Conservation (phyloP, 2,329 filamentous ascomycete species). For the Ophiostoma quercus region DNA sequence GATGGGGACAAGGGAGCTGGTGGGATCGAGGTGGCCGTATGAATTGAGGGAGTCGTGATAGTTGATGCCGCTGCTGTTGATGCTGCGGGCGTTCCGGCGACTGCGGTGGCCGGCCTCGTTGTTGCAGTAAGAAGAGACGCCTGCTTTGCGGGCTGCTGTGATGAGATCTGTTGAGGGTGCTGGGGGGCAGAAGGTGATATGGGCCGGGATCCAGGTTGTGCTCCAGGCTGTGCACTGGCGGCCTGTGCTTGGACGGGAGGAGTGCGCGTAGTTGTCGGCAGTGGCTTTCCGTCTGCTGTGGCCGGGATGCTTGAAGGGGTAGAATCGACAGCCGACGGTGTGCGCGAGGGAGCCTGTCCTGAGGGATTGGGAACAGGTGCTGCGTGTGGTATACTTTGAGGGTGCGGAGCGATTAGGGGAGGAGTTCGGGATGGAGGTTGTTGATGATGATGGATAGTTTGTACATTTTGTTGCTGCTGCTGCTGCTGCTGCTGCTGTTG, state of each 20-base stretch:
- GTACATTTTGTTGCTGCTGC: background rate
- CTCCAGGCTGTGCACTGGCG: background rate
- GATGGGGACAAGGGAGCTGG: conserved; percentile 1
- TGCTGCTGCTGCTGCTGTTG: conserved; percentile 12
- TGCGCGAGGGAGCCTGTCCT: background rate
- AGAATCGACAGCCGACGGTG: background rate
- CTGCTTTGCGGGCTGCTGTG: background rate
- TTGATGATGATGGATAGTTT: background rate
- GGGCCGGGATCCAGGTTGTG: conserved; percentile 15
- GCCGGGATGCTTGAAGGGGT: background rate
- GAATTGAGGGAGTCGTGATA: background rate
- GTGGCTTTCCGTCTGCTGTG: background rate
- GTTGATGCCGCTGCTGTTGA: background rate
- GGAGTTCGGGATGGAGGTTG: conserved; percentile 14
- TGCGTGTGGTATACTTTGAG: background rate
- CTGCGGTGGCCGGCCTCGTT: background rate
- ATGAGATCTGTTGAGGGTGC: background rate
- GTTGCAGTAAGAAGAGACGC: background rate
- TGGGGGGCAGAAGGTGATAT: conserved; percentile 13
- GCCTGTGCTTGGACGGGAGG: background rate
- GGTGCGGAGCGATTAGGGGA: background rate
- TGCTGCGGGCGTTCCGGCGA: background rate
- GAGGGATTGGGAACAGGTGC: background rate
- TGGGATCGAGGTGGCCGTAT: background rate
- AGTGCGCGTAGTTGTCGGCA: background rate